Conservation (phyloP, 2,329 filamentous ascomycete genomes). For the Berkeleyomyces rouxiae region DNA sequence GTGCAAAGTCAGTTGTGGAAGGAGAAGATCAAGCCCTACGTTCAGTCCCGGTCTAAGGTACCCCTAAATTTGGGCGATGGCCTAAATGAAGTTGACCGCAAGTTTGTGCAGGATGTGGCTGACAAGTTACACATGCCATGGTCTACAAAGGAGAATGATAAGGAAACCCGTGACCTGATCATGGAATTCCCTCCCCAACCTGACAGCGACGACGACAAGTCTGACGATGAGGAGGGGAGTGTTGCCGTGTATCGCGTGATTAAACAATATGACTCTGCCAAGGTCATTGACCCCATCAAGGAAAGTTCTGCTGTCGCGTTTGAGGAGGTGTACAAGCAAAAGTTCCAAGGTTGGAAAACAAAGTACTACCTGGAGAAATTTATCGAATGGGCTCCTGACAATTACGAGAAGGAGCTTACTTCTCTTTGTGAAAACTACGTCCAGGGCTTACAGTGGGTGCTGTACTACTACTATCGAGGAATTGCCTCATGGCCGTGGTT, state of each 20-base stretch:
- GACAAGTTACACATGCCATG: constrained; percentile 40
- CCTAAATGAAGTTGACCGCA: constrained; percentile 70
- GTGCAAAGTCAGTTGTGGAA: constrained; percentile 70
- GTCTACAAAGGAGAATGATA: constrained; percentile 40
- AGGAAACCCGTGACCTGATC: constrained; percentile 36
- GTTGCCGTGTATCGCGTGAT: constrained; percentile 73
- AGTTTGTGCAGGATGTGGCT: constrained; percentile 81
- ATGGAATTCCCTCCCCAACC: constrained; percentile 31
- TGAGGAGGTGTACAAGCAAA: constrained; percentile 73
- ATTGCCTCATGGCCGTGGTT: constrained; percentile 99
- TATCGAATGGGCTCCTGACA: constrained; percentile 63
- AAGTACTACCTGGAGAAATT: constrained; percentile 87
- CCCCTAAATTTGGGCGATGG: constrained; percentile 57
- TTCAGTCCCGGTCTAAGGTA: constrained; percentile 48
- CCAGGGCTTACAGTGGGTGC: constrained; percentile 91
- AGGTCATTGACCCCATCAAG: constrained; percentile 61
- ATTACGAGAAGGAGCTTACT: constrained; percentile 57
- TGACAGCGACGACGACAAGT: constrained; percentile 45
- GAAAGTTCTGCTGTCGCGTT: constrained; percentile 67
- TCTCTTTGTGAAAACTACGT: constrained; percentile 91
- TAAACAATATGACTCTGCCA: constrained; percentile 79
- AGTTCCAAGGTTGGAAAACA: constrained; percentile 86
- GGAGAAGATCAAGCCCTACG: constrained; percentile 62
- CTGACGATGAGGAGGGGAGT: constrained; percentile 62
- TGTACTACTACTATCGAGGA: constrained; percentile 95